Conservation (phyloP, 371 early-diverging fungal species). For the Mucor mucedo region DNA sequence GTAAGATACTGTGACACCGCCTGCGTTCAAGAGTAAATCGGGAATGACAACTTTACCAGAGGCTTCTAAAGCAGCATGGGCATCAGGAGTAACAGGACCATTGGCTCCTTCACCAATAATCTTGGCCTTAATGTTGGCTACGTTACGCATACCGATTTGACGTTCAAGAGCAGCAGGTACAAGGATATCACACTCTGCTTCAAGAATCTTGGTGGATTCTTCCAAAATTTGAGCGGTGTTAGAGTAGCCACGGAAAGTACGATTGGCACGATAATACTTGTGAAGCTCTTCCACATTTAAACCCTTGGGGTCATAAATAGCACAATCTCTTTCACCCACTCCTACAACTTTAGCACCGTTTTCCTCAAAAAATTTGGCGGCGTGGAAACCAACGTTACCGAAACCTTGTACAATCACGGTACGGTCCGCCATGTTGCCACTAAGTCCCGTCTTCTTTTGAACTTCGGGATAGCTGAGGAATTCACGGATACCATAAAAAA, state of each 20-base stretch:
- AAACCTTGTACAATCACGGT: constrained; percentile 87
- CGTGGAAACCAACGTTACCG: constrained; percentile 91
- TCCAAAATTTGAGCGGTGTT: constrained; percentile 66
- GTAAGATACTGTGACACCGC: constrained; percentile 89
- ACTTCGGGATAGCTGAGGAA: constrained; percentile 83
- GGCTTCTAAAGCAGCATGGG: constrained; percentile 71
- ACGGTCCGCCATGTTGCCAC: constrained; percentile 69
- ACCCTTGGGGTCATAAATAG: constrained; percentile 75
- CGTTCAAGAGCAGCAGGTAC: constrained; percentile 90
- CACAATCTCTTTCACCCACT: constrained; percentile 77
- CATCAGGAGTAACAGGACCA: constrained; percentile 85
- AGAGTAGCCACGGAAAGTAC: constrained; percentile 74
- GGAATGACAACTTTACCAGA: constrained; percentile 79
- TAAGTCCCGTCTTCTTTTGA: constrained; percentile 74
- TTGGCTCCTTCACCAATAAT: constrained; percentile 90
- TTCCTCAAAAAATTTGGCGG: constrained; percentile 86
- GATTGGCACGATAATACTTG: constrained; percentile 67
- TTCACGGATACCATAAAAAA: constrained; percentile 87
- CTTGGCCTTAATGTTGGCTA: constrained; percentile 82
- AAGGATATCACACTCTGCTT: constrained; percentile 84
- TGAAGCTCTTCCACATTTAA: constrained; percentile 74
- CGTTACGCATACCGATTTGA: constrained; percentile 84
- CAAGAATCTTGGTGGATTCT: constrained; percentile 67
- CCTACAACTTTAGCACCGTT: constrained; percentile 87
- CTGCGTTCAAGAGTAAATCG: constrained; percentile 85